Evolutionary conservation across 192 early-diverging fungal species (phyloP), one percentile per base, ranked within the genome.

Genomic region (Rhizoclosmatium globosum): DNA sequence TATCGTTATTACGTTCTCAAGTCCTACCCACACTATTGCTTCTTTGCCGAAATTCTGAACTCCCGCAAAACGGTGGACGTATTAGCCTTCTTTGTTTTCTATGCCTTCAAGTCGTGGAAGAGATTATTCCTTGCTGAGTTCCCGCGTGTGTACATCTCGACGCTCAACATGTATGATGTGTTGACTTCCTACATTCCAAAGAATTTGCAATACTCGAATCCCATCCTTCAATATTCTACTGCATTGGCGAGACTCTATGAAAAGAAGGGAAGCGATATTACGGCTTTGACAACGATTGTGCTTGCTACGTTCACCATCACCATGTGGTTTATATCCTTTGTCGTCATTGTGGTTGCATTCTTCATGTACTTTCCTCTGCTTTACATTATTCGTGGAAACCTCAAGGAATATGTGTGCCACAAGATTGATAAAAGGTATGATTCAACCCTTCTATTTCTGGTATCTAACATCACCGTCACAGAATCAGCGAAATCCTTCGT

Each of bases 351-450:
- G 4, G 57, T 82, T 11, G 94, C 94, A 3, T 83, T 87, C 21
- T 58, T 94, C 56, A 60, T 95, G 19, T 96, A 96, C 80, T 85
- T 96, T 50, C 95, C 95, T 6, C 82, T 96, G 57, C 76, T 94
- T 68, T 91, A 87, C 78, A 89, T 89, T 58, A 94, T 96, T 68
- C 90, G 89, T 45, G 95, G 95, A 21, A 96, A 95, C 77, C 82
- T 96, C 64, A 96, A 96, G 80, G 95, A 96, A 78, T 96, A 92
- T 79, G 93, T 92, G 68, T 94, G 92, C 68, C 93, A 95, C 85
- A 94, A 94, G 82, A 91, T 96, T 58, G 95, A 96, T 82, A 96
- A 96, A 82, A 78, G 95, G 94, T 94, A 88, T 66, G 79, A 13
- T 53, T 53, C 9, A 53, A 39, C 75, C 72, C 4, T 6, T 58